Conservation (phyloP, 2,329 filamentous ascomycete species). For the Thielaviopsis cerberus region DNA sequence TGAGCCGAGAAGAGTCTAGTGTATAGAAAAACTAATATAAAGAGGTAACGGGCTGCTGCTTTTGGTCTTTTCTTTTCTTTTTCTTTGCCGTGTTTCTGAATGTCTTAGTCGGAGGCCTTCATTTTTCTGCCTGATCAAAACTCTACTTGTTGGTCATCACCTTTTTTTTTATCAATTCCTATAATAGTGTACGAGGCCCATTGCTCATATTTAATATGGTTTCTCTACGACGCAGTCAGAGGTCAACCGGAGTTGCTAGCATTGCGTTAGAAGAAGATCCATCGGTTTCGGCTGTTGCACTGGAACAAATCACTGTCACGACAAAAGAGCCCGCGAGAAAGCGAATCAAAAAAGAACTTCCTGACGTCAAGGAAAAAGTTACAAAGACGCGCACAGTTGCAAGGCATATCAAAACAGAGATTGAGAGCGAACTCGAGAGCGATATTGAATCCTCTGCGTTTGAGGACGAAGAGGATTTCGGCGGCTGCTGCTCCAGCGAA, state of each 20-base stretch:
- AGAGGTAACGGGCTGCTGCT: no score
- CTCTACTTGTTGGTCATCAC: neutral
- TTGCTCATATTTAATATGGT: neutral
- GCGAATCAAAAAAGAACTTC: neutral
- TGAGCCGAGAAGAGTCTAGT: no score
- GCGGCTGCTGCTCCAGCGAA: slow-evolving; percentile 7
- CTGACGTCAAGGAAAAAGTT: neutral
- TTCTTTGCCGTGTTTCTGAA: neutral
- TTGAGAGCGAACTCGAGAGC: neutral
- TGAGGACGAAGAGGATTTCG: slow-evolving; percentile 4
- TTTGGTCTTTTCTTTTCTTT: neutral
- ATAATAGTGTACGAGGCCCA: neutral
- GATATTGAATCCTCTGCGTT: slow-evolving; percentile 2
- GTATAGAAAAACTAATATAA: no score
- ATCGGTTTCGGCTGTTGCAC: neutral
- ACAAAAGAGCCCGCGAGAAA: neutral
- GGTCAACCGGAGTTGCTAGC: neutral
- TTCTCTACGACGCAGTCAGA: neutral
- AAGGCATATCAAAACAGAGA: neutral
- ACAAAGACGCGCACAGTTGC: neutral
- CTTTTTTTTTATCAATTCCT: neutral
- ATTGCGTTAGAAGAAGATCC: neutral
- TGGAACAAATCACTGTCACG: neutral
- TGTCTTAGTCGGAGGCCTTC: neutral
- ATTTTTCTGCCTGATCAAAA: neutral